Base-by-base conservation (phyloP, 2,329 filamentous ascomycete species). In the Epichloe sylvatica region DNA sequence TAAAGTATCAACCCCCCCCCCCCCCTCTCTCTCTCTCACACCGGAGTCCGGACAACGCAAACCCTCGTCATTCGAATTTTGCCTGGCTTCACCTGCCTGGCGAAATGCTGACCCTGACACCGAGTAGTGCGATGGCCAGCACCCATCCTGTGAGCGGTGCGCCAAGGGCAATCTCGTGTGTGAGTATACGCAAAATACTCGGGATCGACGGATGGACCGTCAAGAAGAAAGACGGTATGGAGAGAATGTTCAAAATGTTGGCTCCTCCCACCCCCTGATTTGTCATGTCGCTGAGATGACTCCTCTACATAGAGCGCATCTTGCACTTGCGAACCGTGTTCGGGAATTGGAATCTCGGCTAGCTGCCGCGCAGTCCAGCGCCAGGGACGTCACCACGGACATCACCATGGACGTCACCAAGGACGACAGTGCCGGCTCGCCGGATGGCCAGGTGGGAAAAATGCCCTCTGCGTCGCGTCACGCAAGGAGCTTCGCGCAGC, bases 171-270 rank as follows among this genome's bases (percentile, higher is more conserved):
- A 47, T 35, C 39, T 53, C 43, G 49, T 50, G 6, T 59, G 57
- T 40, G 51, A 55, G 38, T 59, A 58, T 35, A 53, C 55, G 19
- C 51, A 55, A 42, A 55, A 52, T 21, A 55, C 53, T 9, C 56
- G 53, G 30, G 57, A 59, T 49, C 58, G 57, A 49, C 56, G 57
- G 34, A 54, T 59, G 47, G 53, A 57, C 25, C 56, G 57, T 3
- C 55, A 56, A 34, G 54, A 54, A 35, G 56, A 58, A 38, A 51
- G 55, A 13, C 55, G 49, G 55, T 58, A 42, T 49, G 52, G 38
- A 9, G n/a, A 6, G 15, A n/a, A 39, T 3, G 7, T 3, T 25
- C 19, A 6, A 17, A n/a, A 39, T 2, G 11, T 6, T 13, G 12
- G 9, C 34, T 17, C 15, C 21, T 25, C 15, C 21, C 9, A 9